Evolutionary conservation across 2,329 filamentous ascomycete genomes (phyloP).

Genomic region (Phoma herbarum): DNA sequence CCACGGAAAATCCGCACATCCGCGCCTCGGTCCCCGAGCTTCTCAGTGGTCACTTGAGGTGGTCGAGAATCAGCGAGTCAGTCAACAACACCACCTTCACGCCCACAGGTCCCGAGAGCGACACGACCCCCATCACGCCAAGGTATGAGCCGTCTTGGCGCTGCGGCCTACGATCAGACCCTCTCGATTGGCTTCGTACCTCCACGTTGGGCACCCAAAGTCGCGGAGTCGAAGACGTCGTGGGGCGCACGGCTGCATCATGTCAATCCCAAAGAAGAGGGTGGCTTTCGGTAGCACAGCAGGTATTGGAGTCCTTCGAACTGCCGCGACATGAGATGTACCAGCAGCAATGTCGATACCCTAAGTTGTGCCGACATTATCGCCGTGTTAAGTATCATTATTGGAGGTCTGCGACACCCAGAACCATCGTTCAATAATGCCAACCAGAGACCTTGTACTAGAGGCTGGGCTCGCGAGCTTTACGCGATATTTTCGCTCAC

Average conservation of each 20-base stretch:
- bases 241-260: not conserved
- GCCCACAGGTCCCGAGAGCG: not conserved
- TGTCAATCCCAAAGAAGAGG: not conserved
- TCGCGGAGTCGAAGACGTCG: constrained; percentile 2
- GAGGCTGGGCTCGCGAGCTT: not conserved
- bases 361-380: constrained; percentile 3
- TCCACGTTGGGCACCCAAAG: constrained; percentile 1
- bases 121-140: constrained; percentile 1
- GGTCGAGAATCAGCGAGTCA: not conserved
- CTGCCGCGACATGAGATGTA: not conserved
- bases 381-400: constrained; percentile 4
- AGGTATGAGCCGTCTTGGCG: constrained; percentile 6
- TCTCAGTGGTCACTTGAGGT: not conserved
- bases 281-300: not conserved
- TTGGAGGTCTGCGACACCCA: not conserved
- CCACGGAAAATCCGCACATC: constrained; percentile 18
- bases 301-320: not conserved
- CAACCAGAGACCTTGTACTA: not conserved
- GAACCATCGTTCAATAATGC: not conserved
- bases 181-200: not conserved
- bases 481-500: not conserved
- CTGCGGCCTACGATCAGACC: not conserved
- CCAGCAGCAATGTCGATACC: not conserved
- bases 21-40: not conserved
- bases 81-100: not conserved